Conservation (phyloP, 2,329 filamentous ascomycete genomes). For the Graphilbum ipis-grandicollis region DNA sequence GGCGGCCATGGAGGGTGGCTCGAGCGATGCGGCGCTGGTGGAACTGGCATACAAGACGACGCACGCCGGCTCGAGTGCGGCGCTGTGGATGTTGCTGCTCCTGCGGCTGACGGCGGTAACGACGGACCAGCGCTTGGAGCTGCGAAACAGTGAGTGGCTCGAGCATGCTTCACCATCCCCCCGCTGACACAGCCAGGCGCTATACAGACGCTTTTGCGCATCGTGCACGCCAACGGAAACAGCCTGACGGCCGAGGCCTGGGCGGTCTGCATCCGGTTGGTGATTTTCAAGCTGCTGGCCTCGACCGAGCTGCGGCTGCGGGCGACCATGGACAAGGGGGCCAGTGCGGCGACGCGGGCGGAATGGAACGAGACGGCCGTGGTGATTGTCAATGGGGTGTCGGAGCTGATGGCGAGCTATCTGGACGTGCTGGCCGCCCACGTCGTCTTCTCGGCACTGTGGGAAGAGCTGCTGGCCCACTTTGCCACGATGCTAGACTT, state of each 20-base stretch:
- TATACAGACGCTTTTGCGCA: slow-evolving; percentile 77
- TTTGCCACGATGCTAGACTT: slow-evolving; percentile 48
- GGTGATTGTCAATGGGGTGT: slow-evolving; percentile 55
- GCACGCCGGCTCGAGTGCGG: slow-evolving; percentile 45
- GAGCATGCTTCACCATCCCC: too few species aligned
- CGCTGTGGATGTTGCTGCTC: slow-evolving; percentile 64
- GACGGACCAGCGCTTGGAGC: slow-evolving; percentile 52
- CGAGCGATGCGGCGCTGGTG: slow-evolving; percentile 38
- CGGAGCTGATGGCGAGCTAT: slow-evolving; percentile 58
- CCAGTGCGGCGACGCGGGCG: slow-evolving; percentile 24
- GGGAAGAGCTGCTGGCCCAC: slow-evolving; percentile 55
- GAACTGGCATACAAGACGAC: slow-evolving; percentile 41
- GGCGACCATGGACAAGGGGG: slow-evolving; percentile 17
- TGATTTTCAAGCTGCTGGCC: slow-evolving; percentile 62
- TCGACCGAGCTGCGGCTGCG: slow-evolving; percentile 45
- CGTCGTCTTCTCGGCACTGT: slow-evolving; percentile 51
- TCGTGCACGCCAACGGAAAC: slow-evolving; percentile 82
- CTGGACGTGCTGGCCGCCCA: slow-evolving; percentile 54
- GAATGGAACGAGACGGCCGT: slow-evolving; percentile 63
- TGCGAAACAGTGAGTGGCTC: slow-evolving; percentile 49
- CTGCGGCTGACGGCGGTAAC: slow-evolving; percentile 55
- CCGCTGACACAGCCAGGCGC: slow-evolving; percentile 29
- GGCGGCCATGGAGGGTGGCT: slow-evolving; percentile 32
- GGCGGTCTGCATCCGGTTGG: slow-evolving; percentile 64
- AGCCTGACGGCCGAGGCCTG: slow-evolving; percentile 62